phyloP scores from a whole-genome alignment of 345 rosid species.

The Fremontodendron californicum region DNA sequence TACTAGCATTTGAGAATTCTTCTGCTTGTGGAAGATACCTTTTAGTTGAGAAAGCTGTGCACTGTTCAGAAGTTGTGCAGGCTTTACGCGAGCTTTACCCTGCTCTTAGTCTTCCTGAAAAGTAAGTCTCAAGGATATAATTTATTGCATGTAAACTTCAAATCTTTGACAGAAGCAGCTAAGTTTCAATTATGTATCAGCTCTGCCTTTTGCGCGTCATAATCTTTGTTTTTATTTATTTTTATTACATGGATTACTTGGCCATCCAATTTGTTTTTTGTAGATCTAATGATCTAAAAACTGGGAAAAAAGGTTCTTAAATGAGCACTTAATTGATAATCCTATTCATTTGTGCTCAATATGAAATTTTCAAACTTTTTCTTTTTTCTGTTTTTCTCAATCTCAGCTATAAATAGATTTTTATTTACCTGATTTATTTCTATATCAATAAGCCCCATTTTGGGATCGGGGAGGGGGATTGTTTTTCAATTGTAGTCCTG shows the following conservation, averaged over 20 bases:
- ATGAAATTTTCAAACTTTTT: not conserved
- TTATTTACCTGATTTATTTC: not conserved
- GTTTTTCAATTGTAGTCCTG: not conserved
- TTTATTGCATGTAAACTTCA: not conserved
- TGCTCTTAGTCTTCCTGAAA: constrained; percentile 15
- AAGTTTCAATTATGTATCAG: not conserved
- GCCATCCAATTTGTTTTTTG: not conserved
- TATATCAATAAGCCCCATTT: not conserved
- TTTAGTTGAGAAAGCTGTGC: constrained; percentile 26
- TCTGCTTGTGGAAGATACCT: constrained; percentile 43
- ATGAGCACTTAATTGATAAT: not conserved
- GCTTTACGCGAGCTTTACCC: constrained; percentile 26
- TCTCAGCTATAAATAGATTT: not conserved
- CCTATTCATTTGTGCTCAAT: not conserved
- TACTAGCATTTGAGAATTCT: constrained; percentile 44
- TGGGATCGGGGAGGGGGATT: not conserved
- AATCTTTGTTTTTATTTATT: not conserved
- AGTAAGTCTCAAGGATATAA: constrained; percentile 18
- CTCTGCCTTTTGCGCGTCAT: not conserved
- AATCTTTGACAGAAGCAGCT: not conserved
- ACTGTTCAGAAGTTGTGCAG: constrained; percentile 11
- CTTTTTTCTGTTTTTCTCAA: not conserved
- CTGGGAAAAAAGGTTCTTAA: not conserved
- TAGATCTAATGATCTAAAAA: not conserved
- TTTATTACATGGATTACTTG: not conserved